phyloP scores from a whole-genome alignment of 805 yeast species.

The Limtongia smithiae region DNA sequence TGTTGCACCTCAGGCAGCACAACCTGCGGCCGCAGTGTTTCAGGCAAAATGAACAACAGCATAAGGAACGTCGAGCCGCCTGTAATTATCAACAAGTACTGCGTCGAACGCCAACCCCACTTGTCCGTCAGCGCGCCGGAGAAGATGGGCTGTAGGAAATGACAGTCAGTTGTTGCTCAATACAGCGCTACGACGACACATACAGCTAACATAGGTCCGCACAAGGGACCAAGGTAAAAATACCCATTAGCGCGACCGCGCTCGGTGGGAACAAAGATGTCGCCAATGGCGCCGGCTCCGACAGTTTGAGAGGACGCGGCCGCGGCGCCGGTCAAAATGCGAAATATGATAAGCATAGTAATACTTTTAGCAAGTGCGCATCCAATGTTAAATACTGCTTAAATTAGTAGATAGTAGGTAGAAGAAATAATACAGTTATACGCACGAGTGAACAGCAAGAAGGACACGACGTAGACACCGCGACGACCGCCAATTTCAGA shows the following conservation, averaged over 20 bases:
- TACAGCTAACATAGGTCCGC: slow-evolving; percentile 47
- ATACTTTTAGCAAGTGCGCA: slow-evolving; percentile 63
- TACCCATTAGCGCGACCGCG: slow-evolving; percentile 79
- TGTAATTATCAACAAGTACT: slow-evolving; percentile 73
- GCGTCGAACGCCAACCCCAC: slow-evolving; percentile 89
- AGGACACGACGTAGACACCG: slow-evolving; percentile 66
- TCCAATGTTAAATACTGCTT: slow-evolving; percentile 56
- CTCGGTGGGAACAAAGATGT: slow-evolving; percentile 59
- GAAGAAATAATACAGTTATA: not conserved
- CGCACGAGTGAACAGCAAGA: slow-evolving; percentile 51
- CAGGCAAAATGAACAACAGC: slow-evolving; percentile 65
- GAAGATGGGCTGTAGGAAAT: slow-evolving; percentile 51
- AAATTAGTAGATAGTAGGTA: not conserved
- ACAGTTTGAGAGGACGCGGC: slow-evolving; percentile 84
- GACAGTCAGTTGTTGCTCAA: not conserved
- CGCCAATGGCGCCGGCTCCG: slow-evolving; percentile 86
- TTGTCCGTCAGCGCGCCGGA: slow-evolving; percentile 70
- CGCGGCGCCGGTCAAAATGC: slow-evolving; percentile 73
- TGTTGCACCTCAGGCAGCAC: slow-evolving; percentile 25
- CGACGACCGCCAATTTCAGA: slow-evolving; percentile 75
- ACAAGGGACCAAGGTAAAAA: slow-evolving; percentile 74
- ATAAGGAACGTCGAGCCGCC: slow-evolving; percentile 52
- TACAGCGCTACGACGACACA: not conserved
- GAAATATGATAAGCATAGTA: slow-evolving; percentile 58
- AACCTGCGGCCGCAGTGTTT: slow-evolving; percentile 59